Conservation (phyloP, 768 basidiomycete species). For the Russula dissimulans region DNA sequence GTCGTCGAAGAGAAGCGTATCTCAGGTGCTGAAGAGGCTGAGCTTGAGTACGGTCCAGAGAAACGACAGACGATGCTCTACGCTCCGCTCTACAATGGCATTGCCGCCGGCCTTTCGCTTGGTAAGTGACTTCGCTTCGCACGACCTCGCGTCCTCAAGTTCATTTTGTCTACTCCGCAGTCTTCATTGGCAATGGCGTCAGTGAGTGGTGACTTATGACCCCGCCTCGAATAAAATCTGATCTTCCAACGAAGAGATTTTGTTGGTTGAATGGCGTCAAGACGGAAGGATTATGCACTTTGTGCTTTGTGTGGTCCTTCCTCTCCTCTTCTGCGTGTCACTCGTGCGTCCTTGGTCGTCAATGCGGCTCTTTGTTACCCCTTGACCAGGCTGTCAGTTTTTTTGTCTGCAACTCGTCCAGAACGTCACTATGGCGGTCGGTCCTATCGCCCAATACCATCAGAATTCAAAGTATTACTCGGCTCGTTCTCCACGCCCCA, state of each 20-base stretch:
- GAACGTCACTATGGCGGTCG: constrained; percentile 35
- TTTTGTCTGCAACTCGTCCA: constrained; percentile 37
- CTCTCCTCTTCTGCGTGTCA: constrained; percentile 38
- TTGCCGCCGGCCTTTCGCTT: constrained; percentile 28
- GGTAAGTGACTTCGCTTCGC: constrained; percentile 19
- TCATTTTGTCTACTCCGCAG: constrained; percentile 26
- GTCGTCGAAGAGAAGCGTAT: constrained; percentile 22
- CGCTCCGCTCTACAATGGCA: constrained; percentile 31
- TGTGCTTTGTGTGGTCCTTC: constrained; percentile 35
- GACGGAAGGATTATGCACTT: constrained; percentile 38
- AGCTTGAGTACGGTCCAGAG: constrained; percentile 25
- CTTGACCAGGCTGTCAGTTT: constrained; percentile 16
- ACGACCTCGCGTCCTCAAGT: not conserved
- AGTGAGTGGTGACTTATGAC: constrained; percentile 25
- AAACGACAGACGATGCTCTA: constrained; percentile 28
- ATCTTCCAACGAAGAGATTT: constrained; percentile 23
- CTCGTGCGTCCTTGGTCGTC: constrained; percentile 25
- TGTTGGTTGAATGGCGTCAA: constrained; percentile 46
- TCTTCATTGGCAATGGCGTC: constrained; percentile 57
- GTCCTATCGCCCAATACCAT: constrained; percentile 44
- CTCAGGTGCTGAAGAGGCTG: constrained; percentile 6
- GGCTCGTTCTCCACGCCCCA: constrained; percentile 35
- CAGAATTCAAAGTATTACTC: constrained; percentile 48
- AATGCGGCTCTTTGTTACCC: not conserved
- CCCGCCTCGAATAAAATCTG: not conserved